phyloP scores from a whole-genome alignment of 1,284 basidiomycete species.

The Ganoderma resinaceum region DNA sequence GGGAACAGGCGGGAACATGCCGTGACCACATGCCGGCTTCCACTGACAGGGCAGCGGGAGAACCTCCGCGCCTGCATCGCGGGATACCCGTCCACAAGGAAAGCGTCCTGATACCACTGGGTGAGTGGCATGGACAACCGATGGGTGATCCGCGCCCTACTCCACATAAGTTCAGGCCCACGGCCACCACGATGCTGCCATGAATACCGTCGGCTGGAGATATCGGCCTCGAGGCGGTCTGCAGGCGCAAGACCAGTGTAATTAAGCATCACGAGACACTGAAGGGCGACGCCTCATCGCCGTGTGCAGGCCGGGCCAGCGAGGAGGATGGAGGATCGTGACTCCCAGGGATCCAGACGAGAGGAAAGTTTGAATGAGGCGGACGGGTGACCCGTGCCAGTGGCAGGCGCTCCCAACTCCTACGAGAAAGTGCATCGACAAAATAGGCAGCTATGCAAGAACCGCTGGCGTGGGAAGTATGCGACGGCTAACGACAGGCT shows the following conservation, averaged over 20 bases:
- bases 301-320: not conserved
- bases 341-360: not conserved
- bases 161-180: conserved; percentile 16
- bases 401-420: not conserved
- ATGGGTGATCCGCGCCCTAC: conserved; percentile 7
- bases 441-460: conserved; percentile 20
- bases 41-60: not conserved
- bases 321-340: not conserved
- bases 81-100: not conserved
- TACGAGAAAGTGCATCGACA: conserved; percentile 12
- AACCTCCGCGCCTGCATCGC: not conserved
- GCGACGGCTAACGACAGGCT: not conserved
- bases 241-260: conserved; percentile 14
- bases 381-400: not conserved
- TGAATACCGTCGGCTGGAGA: conserved; percentile 20
- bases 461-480: conserved; percentile 10
- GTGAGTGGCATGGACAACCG: not conserved
- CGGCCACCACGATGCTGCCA: conserved; percentile 23
- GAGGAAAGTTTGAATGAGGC: conserved; percentile 1
- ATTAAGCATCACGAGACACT: not conserved
- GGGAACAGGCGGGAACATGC: not conserved
- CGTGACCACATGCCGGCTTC: not conserved
- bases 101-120: not conserved
- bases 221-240: conserved; percentile 32
- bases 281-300: not conserved